Evolutionary conservation across 2,329 filamentous ascomycete species (phyloP).

Genomic region (Byssochlamys sp.): DNA sequence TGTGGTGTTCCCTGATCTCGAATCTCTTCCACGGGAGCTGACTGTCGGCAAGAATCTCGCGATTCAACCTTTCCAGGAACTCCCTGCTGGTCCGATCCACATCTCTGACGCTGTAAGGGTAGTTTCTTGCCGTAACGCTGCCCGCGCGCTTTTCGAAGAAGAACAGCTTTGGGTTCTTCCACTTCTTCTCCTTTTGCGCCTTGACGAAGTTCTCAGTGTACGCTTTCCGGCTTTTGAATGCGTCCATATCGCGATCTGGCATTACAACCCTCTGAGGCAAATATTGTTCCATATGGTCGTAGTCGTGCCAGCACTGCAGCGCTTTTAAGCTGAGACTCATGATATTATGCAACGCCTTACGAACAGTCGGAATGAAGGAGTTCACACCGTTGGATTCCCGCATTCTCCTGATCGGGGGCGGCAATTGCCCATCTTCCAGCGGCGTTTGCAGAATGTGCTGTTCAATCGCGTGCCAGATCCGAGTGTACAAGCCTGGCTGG

Average conservation of each 20-base stretch:
- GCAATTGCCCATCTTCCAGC: constrained; percentile 2
- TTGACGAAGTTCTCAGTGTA: constrained; percentile 5
- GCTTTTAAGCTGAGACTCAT: constrained; percentile 21
- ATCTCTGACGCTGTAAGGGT: constrained; percentile 21
- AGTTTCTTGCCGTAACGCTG: constrained; percentile 9
- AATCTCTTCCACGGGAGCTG: constrained; percentile 8
- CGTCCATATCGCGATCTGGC: constrained; percentile 13
- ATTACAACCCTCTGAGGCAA: constrained; percentile 10
- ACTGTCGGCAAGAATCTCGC: constrained; percentile 12
- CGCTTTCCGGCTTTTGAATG: constrained; percentile 12
- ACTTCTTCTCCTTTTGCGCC: neutral
- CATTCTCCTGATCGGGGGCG: constrained; percentile 11
- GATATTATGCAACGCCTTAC: constrained; percentile 20
- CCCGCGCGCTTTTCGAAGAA: constrained; percentile 18
- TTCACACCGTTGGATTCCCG: constrained; percentile 18
- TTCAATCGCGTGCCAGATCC: constrained; percentile 24
- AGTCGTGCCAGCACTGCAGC: constrained; percentile 24
- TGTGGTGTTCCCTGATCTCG: constrained; percentile 3
- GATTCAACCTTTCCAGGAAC: constrained; percentile 15
- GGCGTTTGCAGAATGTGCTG: constrained; percentile 19
- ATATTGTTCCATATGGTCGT: constrained; percentile 12
- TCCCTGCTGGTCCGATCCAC: constrained; percentile 8
- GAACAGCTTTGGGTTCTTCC: constrained; percentile 9
- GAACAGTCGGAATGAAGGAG: constrained; percentile 19
- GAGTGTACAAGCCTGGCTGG: constrained; percentile 19